Conservation (phyloP, 805 yeast species). For the Priceomyces melissophilus region DNA sequence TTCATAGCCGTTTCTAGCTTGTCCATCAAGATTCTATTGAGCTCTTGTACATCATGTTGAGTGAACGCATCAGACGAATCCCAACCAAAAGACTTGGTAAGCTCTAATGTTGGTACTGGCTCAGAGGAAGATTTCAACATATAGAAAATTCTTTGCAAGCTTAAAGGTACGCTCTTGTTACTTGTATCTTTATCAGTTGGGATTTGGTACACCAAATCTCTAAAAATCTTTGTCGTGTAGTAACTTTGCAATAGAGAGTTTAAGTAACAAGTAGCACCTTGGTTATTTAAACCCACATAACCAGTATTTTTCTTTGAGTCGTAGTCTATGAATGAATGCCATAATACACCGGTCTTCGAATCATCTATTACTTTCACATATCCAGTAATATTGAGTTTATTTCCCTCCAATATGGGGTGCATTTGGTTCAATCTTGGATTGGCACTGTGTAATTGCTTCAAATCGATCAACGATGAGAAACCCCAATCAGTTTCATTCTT, state of each 20-base stretch:
- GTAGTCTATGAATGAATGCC: slow-evolving; percentile 83
- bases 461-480: slow-evolving; percentile 70
- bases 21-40: slow-evolving; percentile 94
- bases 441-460: slow-evolving; percentile 36
- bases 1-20: slow-evolving; percentile 87
- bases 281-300: slow-evolving; percentile 88
- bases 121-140: slow-evolving; percentile 66
- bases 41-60: slow-evolving; percentile 97
- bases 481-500: slow-evolving; percentile 93
- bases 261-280: slow-evolving; percentile 97
- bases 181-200: slow-evolving; percentile 63
- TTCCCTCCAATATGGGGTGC: slow-evolving; percentile 46
- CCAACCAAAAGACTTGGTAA: slow-evolving; percentile 96
- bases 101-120: slow-evolving; percentile 80
- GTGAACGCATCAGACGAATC: slow-evolving; percentile 92
- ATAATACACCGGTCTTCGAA: slow-evolving; percentile 83
- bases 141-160: slow-evolving; percentile 86
- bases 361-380: slow-evolving; percentile 77
- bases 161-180: slow-evolving; percentile 63
- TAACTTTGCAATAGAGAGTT: slow-evolving; percentile 90
- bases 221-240: slow-evolving; percentile 76
- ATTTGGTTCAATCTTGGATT: slow-evolving; percentile 16
- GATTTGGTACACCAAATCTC: slow-evolving; percentile 83
- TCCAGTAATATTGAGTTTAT: slow-evolving; percentile 67
- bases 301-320: slow-evolving; percentile 88